Conservation (phyloP, 495 filamentous ascomycete genomes). For the Xylaria telfairii region DNA sequence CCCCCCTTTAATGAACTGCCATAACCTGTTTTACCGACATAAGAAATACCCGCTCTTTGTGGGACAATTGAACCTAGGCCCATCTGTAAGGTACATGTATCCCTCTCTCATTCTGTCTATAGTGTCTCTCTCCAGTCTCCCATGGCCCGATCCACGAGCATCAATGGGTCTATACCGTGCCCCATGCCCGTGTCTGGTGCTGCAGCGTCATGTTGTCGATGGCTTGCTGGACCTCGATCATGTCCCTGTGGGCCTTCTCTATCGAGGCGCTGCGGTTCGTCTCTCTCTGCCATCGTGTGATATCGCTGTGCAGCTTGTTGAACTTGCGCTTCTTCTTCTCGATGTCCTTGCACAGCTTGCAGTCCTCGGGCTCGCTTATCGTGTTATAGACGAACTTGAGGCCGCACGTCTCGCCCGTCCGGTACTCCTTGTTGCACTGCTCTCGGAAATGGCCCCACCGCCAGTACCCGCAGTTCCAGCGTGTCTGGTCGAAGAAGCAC, state of each 20-base stretch:
- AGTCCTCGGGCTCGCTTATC: constrained; percentile 63
- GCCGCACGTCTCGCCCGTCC: constrained; percentile 96
- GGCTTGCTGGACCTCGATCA: constrained; percentile 66
- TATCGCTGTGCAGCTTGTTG: constrained; percentile 74
- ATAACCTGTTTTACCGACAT: constrained; percentile 20
- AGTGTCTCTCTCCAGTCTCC: background rate
- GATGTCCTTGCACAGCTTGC: constrained; percentile 89
- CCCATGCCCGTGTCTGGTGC: constrained; percentile 51
- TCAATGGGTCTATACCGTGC: constrained; percentile 33
- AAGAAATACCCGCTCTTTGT: constrained; percentile 25
- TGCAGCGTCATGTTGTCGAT: constrained; percentile 61
- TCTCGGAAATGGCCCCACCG: constrained; percentile 95
- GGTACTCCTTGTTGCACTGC: constrained; percentile 95
- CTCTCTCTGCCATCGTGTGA: constrained; percentile 80
- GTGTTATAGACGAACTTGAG: constrained; percentile 87
- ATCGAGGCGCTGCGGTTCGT: constrained; percentile 80
- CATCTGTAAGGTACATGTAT: constrained; percentile 18
- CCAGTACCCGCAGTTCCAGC: constrained; percentile 82
- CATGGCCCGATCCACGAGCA: constrained; percentile 21
- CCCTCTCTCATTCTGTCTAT: background rate
- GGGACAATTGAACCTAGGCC: constrained; percentile 20
- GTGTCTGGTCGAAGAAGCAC: constrained; percentile 70
- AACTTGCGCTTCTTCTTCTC: constrained; percentile 83
- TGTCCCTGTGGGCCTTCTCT: constrained; percentile 71
- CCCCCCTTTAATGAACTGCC: constrained; percentile 16